Base-by-base conservation (phyloP, 2,329 filamentous ascomycete genomes). In the Verruconis gallopava region DNA sequence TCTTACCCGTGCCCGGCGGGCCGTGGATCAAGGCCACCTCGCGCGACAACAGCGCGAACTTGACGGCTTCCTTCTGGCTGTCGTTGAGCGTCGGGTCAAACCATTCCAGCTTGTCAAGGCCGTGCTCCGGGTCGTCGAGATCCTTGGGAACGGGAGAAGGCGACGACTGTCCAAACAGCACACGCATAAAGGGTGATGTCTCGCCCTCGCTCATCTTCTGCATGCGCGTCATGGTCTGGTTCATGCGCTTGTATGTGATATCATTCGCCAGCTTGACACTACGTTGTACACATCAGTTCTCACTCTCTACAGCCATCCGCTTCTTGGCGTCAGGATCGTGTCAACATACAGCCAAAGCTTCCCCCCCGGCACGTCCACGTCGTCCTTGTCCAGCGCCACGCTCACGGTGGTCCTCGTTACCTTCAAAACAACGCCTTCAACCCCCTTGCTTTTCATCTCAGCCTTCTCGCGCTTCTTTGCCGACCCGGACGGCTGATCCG, bases 1-100 rank as follows among this genome's bases (percentile, higher is more conserved):
- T 98, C 61, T 98, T 98, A 38, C 91, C 91, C 0, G 91, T 98
- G 1, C 91, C 91, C 1, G 91, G 91, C 1, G 91, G 91, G 0
- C 91, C 91, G 56, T 98, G 91, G 42, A 98, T 94, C 45, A 95
- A 68, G 2, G 85, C 84, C 20, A 96, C 73, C 53, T 95, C 86
- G 41, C 71, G 71, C 1, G 83, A 81, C 4, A 79, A 81, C 42
- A 98, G 65, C 0, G 89, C 86, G 55, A 96, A 98, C n/a, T 75
- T 64, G 46, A 80, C 71, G 1, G 75, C 75, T 47, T 77, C 71
- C 51, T 75, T 71, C 49, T 80, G 76, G 12, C 72, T 77, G 40
- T 72, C 66, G 42, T 80, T 79, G 14, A 80, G 55, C 1, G 61
- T 66, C 2, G 69, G 61, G 52, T 78, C 72, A 5, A 65, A 57